A percentile compares a stretch with the other conserved stretches of the same genome.
These are phyloP conservation scores for Acmispon strigosus DNA, from an alignment of 306 rosid species.

Conservation along the genomic window DNA sequence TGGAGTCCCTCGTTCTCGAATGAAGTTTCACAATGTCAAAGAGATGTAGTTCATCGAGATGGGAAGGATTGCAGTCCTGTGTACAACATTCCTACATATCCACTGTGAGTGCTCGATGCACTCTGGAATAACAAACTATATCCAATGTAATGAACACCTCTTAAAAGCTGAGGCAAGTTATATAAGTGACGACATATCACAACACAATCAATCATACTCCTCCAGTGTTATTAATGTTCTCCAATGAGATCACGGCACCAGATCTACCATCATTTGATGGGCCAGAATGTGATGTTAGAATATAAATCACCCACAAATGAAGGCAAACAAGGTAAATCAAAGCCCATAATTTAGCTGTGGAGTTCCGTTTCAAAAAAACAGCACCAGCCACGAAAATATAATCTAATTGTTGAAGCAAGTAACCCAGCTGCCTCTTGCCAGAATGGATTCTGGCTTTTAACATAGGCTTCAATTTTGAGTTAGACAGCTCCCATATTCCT, in stretches of 20 bases:
- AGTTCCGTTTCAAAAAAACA: slow-evolving; percentile 65
- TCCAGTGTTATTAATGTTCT: slow-evolving; percentile 71
- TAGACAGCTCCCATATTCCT: slow-evolving; percentile 57
- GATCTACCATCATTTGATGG: slow-evolving; percentile 58
- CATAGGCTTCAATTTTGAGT: slow-evolving; percentile 61
- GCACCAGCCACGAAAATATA: slow-evolving; percentile 67
- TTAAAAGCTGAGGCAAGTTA: slow-evolving; percentile 30
- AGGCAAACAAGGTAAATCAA: slow-evolving; percentile 76
- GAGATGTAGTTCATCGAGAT: slow-evolving; percentile 1
- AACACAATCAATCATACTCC: slow-evolving; percentile 32
- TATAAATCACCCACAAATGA: slow-evolving; percentile 89
- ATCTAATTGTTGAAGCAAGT: slow-evolving; percentile 69
- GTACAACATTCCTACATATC: not conserved
- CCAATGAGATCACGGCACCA: slow-evolving; percentile 81
- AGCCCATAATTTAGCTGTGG: slow-evolving; percentile 71
- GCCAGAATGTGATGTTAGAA: slow-evolving; percentile 62
- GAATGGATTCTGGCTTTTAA: slow-evolving; percentile 59
- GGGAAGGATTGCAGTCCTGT: not conserved
- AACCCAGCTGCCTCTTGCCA: slow-evolving; percentile 75
- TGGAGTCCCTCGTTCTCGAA: not conserved
- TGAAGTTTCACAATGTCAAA: not conserved
- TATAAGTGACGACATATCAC: not conserved
- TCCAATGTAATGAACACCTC: slow-evolving; percentile 26
- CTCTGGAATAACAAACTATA: not conserved
- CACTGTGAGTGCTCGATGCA: too few relatives aligned